Conservation (phyloP, 768 basidiomycete genomes). For the Naganishia kalamii region DNA sequence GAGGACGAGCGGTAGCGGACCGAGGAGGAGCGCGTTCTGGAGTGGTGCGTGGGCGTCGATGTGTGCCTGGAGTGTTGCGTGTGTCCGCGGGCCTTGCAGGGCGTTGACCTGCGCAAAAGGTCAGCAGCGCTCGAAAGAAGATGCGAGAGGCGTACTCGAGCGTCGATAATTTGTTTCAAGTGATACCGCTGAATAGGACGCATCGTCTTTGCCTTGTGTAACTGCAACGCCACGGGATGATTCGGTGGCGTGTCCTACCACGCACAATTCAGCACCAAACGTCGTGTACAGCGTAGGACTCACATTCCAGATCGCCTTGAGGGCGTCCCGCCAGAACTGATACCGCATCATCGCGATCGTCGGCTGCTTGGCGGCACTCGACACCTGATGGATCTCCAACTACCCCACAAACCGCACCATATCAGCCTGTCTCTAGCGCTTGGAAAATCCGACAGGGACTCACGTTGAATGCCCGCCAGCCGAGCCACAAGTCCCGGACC, state of each 20-base stretch:
- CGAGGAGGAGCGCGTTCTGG: constrained; percentile 39
- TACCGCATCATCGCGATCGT: constrained; percentile 44
- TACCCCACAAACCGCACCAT: constrained; percentile 16
- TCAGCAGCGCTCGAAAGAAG: background rate
- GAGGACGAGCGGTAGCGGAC: constrained; percentile 40
- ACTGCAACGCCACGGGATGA: constrained; percentile 41
- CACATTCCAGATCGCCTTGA: constrained; percentile 34
- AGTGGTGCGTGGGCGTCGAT: constrained; percentile 34
- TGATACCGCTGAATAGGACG: constrained; percentile 44
- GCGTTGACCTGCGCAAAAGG: constrained; percentile 27
- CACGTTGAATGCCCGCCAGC: constrained; percentile 45
- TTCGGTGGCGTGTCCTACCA: constrained; percentile 32
- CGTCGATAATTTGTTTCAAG: constrained; percentile 43
- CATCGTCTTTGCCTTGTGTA: constrained; percentile 30
- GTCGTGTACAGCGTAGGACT: background rate
- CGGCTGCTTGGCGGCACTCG: constrained; percentile 38
- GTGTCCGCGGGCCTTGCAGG: constrained; percentile 29
- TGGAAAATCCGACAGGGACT: no score
- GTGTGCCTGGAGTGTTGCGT: constrained; percentile 36
- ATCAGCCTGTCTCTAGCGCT: no score
- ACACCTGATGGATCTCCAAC: constrained; percentile 43
- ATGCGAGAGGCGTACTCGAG: constrained; percentile 28
- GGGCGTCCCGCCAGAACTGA: constrained; percentile 45
- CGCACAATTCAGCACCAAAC: background rate
- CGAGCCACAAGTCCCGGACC: constrained; percentile 39